Evolutionary conservation across 805 yeast genomes (phyloP), one percentile per base, ranked within the genome.

Genomic region (Cyberlindnera maclurae): DNA sequence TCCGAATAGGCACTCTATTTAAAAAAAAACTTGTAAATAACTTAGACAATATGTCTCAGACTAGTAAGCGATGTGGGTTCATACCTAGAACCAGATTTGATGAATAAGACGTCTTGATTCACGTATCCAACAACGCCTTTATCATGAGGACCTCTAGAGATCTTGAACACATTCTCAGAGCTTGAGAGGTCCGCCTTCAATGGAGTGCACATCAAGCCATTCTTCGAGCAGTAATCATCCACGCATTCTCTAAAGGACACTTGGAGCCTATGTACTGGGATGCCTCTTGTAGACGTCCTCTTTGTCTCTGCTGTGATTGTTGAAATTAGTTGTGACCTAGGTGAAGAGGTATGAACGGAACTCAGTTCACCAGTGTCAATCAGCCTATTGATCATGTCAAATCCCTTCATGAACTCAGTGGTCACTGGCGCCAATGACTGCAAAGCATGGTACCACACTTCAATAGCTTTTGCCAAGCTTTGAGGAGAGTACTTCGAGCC

Each of bases 181-280:
- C 63, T 49, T 1, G 50, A 43, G 4, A 58, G 27, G 29, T 51
- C 47, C 16, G 40, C 47, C 18, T 44, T 46, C 18, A 48, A 22
- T 2, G 54, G 39, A 8, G 39, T 36, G 12, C 51, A 29, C 18
- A 55, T 43, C 17, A 79, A 62, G 28, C 73, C 72, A 35, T 74
- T 58, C 3, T 62, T 58, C 18, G 65, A 52, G 49, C 95, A 86
- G 50, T 64, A 73, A 3, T 74, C 74, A 38, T 71, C 75, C 3
- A 85, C 73, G 15, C 86, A 79, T 38, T 83, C 86, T 45, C 69
- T 77, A 52, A 79, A 79, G 0, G 83, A 65, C 4, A 71, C 63
- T 24, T 59, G 47, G 1, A 75, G 57, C 31, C 62, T 64, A 29
- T 63, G 62, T 10, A 67, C 46, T 0, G 79, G 77, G 4, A 71